Evolutionary conservation across 306 rosid species (phyloP), one percentile per base, ranked within the genome.

Genomic region (Quercus variabilis): DNA sequence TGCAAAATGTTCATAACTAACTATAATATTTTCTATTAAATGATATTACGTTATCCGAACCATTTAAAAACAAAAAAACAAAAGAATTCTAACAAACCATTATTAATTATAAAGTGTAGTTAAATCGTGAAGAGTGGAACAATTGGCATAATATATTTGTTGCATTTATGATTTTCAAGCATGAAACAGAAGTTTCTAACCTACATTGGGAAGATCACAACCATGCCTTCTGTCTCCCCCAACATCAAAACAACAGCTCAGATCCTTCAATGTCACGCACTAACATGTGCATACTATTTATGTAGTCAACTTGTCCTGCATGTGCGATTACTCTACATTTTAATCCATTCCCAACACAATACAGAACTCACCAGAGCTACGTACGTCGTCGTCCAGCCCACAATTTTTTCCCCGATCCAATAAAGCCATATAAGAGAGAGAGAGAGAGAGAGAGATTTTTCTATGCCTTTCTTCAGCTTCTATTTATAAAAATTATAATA

Each of bases 271-370:
- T 74, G 69, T 60, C 79, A 80, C 79, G 68, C 71, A 41, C 52
- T 74, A 75, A 41, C 79, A 74, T 80, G 79, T 80, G 83, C 74
- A 64, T 12, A 23, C 20, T 63, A 20, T 73, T 17, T 56, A 63
- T 26, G 31, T 74, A 73, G 69, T 54, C 57, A 62, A 73, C 78
- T 63, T 21, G 25, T 64, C 69, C 83, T 26, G 60, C 73, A 46
- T 58, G 64, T 58, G 73, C 65, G 60, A 49, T 30, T 60, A 5
- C 59, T n/a, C 71, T 31, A 26, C 64, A 23, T 4, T 20, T 31
- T 43, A 62, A 58, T 79, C 43, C 71, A 62, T 12, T 56, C 64
- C 74, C 73, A 73, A 30, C 55, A 69, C 73, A 35, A 55, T 35
- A 41, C 26, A 20, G 55, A 21, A 69, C 74, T 6, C 55, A 69